Conservation (phyloP, 331 rosid species). For the Prunus yedoensis region DNA sequence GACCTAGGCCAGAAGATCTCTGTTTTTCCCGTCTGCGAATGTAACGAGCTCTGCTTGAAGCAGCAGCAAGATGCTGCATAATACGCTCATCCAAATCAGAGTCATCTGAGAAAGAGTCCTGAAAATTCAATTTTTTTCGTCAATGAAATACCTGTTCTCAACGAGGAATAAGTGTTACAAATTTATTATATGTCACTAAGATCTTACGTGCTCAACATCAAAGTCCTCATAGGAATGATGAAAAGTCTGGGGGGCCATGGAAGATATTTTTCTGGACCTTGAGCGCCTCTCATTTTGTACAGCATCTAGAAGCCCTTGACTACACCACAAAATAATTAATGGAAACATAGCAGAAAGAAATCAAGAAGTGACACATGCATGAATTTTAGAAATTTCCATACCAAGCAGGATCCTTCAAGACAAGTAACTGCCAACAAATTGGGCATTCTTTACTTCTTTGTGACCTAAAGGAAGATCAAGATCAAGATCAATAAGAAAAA, state of each 20-base stretch:
- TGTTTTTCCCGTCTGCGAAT: conserved; percentile 56
- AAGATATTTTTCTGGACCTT: conserved; percentile 47
- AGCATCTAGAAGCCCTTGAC: conserved; percentile 89
- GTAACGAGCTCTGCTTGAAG: conserved; percentile 56
- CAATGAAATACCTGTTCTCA: neutral
- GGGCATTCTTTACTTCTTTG: conserved; percentile 94
- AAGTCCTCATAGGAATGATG: conserved; percentile 28
- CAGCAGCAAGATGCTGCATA: conserved; percentile 75
- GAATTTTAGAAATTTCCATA: conserved; percentile 14
- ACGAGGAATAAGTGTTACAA: neutral
- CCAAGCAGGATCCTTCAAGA: conserved; percentile 83
- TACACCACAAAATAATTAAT: conserved; percentile 33
- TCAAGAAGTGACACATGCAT: neutral
- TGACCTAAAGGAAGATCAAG: conserved; percentile 35
- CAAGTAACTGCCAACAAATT: conserved; percentile 79
- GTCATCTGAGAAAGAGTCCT: conserved; percentile 51
- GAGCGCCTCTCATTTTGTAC: conserved; percentile 57
- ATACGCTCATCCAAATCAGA: conserved; percentile 66
- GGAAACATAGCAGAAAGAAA: neutral
- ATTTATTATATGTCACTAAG: conserved; percentile 5
- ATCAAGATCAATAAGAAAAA: neutral
- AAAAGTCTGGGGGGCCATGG: conserved; percentile 36
- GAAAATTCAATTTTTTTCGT: conserved; percentile 17
- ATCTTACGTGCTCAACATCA: conserved; percentile 40
- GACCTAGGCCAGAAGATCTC: conserved; percentile 56